Percentiles rank a stretch among this genome's conserved stretches.
Conservation (phyloP, 805 yeast species). For the Suhomyces sp. region DNA sequence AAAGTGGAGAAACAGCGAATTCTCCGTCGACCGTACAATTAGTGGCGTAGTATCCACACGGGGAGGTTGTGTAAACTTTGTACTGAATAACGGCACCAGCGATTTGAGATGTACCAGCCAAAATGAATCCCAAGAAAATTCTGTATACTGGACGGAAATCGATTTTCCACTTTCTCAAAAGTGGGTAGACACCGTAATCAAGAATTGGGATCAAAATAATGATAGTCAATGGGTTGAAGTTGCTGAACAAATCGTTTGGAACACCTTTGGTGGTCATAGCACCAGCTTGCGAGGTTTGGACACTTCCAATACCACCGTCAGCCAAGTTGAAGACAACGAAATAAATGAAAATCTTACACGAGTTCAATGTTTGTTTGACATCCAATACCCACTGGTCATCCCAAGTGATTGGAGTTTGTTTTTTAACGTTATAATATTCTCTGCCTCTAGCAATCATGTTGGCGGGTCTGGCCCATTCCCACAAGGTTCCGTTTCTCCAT, state of each 20-base stretch:
- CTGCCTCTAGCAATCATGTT: constrained; percentile 44
- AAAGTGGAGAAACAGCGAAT: constrained; percentile 23
- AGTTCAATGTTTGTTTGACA: constrained; percentile 39
- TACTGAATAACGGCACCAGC: constrained; percentile 51
- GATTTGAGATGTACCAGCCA: constrained; percentile 46
- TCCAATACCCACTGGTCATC: constrained; percentile 48
- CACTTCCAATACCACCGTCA: constrained; percentile 49
- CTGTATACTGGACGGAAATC: constrained; percentile 43
- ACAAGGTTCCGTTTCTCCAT: constrained; percentile 37
- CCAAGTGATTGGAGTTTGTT: constrained; percentile 26
- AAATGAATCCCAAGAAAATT: constrained; percentile 46
- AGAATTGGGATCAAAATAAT: constrained; percentile 50
- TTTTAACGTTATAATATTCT: constrained; percentile 23
- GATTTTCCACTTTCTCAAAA: constrained; percentile 40
- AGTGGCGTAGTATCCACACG: constrained; percentile 50
- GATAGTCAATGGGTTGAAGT: constrained; percentile 54
- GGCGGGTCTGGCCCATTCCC: constrained; percentile 49
- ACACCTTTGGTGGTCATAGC: constrained; percentile 51
- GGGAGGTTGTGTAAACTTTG: constrained; percentile 45
- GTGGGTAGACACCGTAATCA: constrained; percentile 48
- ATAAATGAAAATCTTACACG: constrained; percentile 46
- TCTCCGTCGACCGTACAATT: constrained; percentile 18
- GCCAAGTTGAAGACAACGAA: constrained; percentile 38
- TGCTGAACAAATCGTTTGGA: constrained; percentile 54
- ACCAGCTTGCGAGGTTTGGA: constrained; percentile 53